phyloP scores from a whole-genome alignment of 2,329 filamentous ascomycete species.

The Phyllosticta citribraziliensis region DNA sequence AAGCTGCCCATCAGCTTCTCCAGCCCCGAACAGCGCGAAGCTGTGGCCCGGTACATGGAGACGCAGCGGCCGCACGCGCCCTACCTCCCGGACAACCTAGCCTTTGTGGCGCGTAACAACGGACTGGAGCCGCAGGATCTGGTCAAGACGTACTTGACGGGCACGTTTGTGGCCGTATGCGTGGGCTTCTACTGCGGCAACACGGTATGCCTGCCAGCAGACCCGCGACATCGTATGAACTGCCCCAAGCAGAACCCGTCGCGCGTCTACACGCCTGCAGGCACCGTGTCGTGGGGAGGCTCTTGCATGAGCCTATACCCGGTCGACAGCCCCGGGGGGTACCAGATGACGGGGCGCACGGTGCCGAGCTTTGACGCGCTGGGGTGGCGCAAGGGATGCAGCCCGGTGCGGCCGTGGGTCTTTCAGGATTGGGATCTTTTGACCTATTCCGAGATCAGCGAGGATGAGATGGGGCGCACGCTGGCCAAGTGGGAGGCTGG shows the following conservation, averaged over 20 bases:
- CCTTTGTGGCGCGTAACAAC: constrained; percentile 48
- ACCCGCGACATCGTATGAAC: constrained; percentile 44
- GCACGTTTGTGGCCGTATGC: constrained; percentile 42
- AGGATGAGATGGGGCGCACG: constrained; percentile 41
- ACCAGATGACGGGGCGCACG: constrained; percentile 45
- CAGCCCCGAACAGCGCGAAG: constrained; percentile 36
- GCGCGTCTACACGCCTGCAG: constrained; percentile 47
- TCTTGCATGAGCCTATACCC: constrained; percentile 46
- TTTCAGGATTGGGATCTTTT: constrained; percentile 50
- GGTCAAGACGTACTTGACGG: constrained; percentile 41
- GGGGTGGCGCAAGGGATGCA: constrained; percentile 42
- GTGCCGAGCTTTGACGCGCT: constrained; percentile 46
- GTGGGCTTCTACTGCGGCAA: constrained; percentile 48
- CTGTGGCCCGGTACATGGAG: constrained; percentile 50
- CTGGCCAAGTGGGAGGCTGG: constrained; percentile 42
- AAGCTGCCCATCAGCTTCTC: constrained; percentile 35
- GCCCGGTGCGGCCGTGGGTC: constrained; percentile 39
- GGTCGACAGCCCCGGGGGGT: constrained; percentile 48
- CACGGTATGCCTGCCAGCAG: constrained; percentile 42
- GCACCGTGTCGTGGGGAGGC: constrained; percentile 47
- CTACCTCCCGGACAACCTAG: constrained; percentile 53
- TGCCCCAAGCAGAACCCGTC: constrained; percentile 49
- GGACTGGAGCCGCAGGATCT: constrained; percentile 41
- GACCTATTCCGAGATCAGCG: constrained; percentile 44
- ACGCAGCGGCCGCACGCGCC: constrained; percentile 52